Evolutionary conservation across 495 filamentous ascomycete genomes (phyloP).

Genomic region (Opeltia flavorubescens): DNA sequence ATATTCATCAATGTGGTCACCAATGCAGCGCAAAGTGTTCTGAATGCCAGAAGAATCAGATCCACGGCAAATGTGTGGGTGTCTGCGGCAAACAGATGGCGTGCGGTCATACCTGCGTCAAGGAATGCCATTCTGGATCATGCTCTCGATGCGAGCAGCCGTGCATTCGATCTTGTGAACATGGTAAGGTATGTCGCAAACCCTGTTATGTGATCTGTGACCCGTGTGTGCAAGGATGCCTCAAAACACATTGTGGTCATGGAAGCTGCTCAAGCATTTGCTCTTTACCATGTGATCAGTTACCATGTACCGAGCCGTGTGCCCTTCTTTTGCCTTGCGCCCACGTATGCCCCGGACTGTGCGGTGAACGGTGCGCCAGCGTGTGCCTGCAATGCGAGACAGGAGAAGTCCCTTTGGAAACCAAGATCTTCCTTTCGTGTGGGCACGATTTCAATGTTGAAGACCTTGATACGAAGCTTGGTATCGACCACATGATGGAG

Average conservation of each 20-base stretch:
- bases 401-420: not conserved
- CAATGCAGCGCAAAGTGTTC: slow-evolving; percentile 32
- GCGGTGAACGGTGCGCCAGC: slow-evolving; percentile 9
- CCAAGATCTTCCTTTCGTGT: slow-evolving; percentile 12
- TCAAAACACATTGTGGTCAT: slow-evolving; percentile 6
- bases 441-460: slow-evolving; percentile 15
- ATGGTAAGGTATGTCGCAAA: slow-evolving; percentile 7
- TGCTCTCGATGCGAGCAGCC: slow-evolving; percentile 34
- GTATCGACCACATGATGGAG: slow-evolving; percentile 3
- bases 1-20: slow-evolving; percentile 14
- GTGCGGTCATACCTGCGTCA: slow-evolving; percentile 39
- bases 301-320: slow-evolving; percentile 15
- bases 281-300: slow-evolving; percentile 12
- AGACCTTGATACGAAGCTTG: slow-evolving; percentile 7
- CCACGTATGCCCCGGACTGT: slow-evolving; percentile 15
- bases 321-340: slow-evolving; percentile 9
- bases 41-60: slow-evolving; percentile 23
- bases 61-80: slow-evolving; percentile 22
- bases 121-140: slow-evolving; percentile 32
- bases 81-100: slow-evolving; percentile 30
- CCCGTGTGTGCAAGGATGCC: slow-evolving; percentile 10
- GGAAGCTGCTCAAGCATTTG: slow-evolving; percentile 9
- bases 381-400: slow-evolving; percentile 8
- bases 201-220: slow-evolving; percentile 10
- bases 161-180: slow-evolving; percentile 41